Evolutionary conservation across 352 stramenopile genomes (phyloP).

Genomic region (Albugo laibachii): DNA sequence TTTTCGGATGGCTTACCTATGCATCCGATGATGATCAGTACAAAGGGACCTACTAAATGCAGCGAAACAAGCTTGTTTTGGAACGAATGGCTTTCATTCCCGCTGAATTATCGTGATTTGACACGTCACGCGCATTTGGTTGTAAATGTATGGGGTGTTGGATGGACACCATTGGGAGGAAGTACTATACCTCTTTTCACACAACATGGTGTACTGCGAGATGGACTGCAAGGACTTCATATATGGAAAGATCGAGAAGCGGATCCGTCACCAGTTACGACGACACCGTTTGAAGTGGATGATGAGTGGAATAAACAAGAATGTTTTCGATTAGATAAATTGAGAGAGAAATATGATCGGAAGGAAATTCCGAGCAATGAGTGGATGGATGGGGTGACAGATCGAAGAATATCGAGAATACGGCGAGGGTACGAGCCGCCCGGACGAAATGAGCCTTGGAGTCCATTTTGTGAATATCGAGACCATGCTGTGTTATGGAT

Average conservation of each 20-base stretch:
- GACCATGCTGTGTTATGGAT: constrained; percentile 69
- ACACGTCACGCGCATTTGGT: constrained; percentile 67
- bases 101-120: constrained; percentile 70
- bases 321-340: constrained; percentile 71
- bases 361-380: constrained; percentile 73
- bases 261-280: constrained; percentile 35
- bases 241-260: constrained; percentile 54
- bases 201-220: constrained; percentile 57
- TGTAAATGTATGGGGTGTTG: constrained; percentile 72
- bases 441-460: constrained; percentile 37
- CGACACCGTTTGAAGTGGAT: constrained; percentile 50
- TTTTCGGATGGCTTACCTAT: constrained; percentile 66
- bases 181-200: constrained; percentile 80
- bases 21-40: constrained; percentile 72
- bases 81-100: constrained; percentile 78
- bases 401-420: constrained; percentile 71
- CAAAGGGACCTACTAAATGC: constrained; percentile 66
- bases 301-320: constrained; percentile 55
- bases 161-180: constrained; percentile 58
- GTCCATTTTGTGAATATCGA: constrained; percentile 61
- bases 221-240: constrained; percentile 75
- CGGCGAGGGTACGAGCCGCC: constrained; percentile 55
- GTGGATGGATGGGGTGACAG: constrained; percentile 83
- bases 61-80: constrained; percentile 76
- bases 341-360: constrained; percentile 76